Evolutionary conservation across 2,329 filamentous ascomycete genomes (phyloP).

Genomic region (Ceratocystis papillata): DNA sequence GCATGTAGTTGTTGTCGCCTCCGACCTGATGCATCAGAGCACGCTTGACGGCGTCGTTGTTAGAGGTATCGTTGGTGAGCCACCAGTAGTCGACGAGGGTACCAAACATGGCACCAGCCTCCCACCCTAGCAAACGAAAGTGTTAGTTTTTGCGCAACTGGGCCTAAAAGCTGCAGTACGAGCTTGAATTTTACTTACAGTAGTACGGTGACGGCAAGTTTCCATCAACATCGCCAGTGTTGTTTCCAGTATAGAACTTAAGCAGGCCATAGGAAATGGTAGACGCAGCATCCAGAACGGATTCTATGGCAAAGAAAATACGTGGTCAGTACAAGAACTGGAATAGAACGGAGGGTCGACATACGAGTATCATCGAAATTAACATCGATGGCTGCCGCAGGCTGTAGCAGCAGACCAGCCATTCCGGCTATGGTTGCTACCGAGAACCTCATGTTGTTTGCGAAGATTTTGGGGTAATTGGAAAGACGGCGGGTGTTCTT

Average conservation of each 20-base stretch:
- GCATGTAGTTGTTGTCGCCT: slow-evolving; percentile 53
- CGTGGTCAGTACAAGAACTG: slow-evolving; percentile 28
- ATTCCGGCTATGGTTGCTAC: slow-evolving; percentile 18
- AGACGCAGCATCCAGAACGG: slow-evolving; percentile 40
- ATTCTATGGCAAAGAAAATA: slow-evolving; percentile 33
- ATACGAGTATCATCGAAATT: slow-evolving; percentile 30
- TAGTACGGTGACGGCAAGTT: slow-evolving; percentile 53
- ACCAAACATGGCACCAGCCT: slow-evolving; percentile 60
- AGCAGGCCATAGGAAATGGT: slow-evolving; percentile 40
- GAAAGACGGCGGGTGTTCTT: background rate
- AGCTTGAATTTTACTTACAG: slow-evolving; percentile 38
- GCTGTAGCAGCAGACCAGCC: slow-evolving; percentile 21
- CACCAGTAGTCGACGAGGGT: slow-evolving; percentile 63
- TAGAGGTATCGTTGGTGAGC: slow-evolving; percentile 54
- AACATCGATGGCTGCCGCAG: slow-evolving; percentile 21
- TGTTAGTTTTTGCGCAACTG: slow-evolving; percentile 30
- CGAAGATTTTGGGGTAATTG: background rate
- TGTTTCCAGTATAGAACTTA: slow-evolving; percentile 46
- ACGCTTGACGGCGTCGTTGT: slow-evolving; percentile 49
- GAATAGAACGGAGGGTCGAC: slow-evolving; percentile 16
- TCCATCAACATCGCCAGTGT: slow-evolving; percentile 47
- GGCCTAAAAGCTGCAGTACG: background rate
- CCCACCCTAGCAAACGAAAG: slow-evolving; percentile 43
- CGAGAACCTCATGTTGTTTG: slow-evolving; percentile 22
- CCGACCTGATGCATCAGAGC: slow-evolving; percentile 52